Conservation (phyloP, 2,329 filamentous ascomycete species). For the Penicillium occitanis region DNA sequence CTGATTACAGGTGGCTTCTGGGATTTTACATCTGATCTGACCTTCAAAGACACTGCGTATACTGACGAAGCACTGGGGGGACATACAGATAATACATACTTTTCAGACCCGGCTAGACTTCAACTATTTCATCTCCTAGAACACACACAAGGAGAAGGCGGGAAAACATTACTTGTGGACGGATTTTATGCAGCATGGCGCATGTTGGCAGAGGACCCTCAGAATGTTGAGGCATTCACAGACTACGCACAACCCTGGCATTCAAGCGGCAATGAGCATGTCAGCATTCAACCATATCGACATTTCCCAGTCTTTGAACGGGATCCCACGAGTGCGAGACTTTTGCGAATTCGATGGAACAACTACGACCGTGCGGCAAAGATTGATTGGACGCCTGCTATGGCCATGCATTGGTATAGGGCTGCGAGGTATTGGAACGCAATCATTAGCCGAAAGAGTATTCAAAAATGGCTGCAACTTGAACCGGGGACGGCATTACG, state of each 20-base stretch:
- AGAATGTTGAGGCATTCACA: constrained; percentile 60
- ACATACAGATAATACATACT: constrained; percentile 96
- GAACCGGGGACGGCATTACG: constrained; percentile 73
- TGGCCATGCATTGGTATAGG: constrained; percentile 68
- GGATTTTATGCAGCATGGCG: constrained; percentile 71
- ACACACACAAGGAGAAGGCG: constrained; percentile 65
- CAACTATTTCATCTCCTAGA: constrained; percentile 92
- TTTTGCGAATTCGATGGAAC: constrained; percentile 83
- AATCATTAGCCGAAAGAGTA: constrained; percentile 63
- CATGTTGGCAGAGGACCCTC: constrained; percentile 55
- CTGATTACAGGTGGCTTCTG: constrained; percentile 60
- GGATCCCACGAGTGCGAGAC: constrained; percentile 43
- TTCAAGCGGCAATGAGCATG: constrained; percentile 81
- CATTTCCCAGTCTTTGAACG: constrained; percentile 71
- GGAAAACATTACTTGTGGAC: constrained; percentile 79
- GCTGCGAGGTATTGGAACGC: constrained; percentile 73
- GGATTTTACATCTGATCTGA: constrained; percentile 87
- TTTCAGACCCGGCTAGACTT: constrained; percentile 84
- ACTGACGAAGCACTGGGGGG: constrained; percentile 78
- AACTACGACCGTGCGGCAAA: constrained; percentile 79
- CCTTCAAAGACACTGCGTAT: constrained; percentile 87
- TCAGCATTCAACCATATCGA: constrained; percentile 71
- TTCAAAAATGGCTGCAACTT: constrained; percentile 69
- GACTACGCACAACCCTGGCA: constrained; percentile 68
- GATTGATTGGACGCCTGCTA: constrained; percentile 52